phyloP scores from a whole-genome alignment of 495 filamentous ascomycete species.

The Sporormia fimetaria region DNA sequence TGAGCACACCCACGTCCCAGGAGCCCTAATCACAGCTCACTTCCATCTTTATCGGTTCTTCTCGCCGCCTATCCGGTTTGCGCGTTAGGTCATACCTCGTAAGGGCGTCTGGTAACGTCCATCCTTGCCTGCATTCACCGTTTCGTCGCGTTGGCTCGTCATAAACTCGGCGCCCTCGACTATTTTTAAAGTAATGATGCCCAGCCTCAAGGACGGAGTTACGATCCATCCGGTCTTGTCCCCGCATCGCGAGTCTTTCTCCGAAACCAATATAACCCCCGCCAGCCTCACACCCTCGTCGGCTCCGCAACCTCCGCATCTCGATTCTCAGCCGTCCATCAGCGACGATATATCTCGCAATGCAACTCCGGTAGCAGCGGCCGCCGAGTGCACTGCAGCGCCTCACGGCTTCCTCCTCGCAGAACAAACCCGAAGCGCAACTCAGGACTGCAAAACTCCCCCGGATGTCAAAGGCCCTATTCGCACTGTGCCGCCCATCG shows the following conservation, averaged over 20 bases:
- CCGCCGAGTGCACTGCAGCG: constrained; percentile 5
- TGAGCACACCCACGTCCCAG: too few relatives aligned
- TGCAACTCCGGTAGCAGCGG: constrained; percentile 11
- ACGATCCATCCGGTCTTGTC: constrained; percentile 21
- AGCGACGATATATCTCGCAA: too few relatives aligned
- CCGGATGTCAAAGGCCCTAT: constrained; percentile 3
- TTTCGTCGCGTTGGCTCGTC: neutral
- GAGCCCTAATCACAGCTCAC: too few relatives aligned
- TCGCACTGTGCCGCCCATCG: constrained; percentile 12
- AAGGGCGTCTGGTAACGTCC: constrained; percentile 3
- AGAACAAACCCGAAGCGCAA: neutral
- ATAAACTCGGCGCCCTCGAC: too few relatives aligned
- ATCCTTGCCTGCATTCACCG: constrained; percentile 5
- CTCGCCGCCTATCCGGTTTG: too few relatives aligned
- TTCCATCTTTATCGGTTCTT: constrained; percentile 4
- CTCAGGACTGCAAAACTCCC: constrained; percentile 5
- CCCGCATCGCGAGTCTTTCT: constrained; percentile 16
- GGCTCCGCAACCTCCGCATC: constrained; percentile 4
- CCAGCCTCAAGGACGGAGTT: constrained; percentile 2
- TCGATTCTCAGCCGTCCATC: neutral
- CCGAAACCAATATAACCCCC: constrained; percentile 18
- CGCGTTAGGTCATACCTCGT: too few relatives aligned
- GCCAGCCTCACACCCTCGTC: neutral
- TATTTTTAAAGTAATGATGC: constrained; percentile 22
- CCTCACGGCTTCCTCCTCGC: neutral